These are phyloP conservation scores for Plantago rigida DNA, from an alignment of 305 asterid species.

Conservation along the genomic window DNA sequence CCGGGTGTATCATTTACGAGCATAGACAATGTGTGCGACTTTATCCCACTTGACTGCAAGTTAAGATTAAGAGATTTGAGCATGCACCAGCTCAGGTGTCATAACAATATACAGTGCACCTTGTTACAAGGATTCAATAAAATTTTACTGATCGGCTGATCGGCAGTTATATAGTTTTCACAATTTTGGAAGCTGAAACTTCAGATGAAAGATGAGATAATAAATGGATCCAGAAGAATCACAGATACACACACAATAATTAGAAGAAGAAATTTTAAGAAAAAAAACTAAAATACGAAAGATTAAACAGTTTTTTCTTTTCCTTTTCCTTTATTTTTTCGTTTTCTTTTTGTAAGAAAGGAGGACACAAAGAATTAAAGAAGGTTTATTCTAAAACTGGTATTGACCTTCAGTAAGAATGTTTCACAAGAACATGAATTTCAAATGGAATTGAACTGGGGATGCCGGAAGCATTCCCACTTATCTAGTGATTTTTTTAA, in stretches of 20 bases:
- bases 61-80: no score
- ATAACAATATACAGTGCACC: conserved; percentile 5
- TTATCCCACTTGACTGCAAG: conserved; percentile 64
- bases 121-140: no score
- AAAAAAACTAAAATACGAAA: no score
- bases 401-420: no score
- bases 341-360: not conserved
- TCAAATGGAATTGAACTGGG: conserved; percentile 3
- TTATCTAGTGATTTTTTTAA: conserved; percentile 12
- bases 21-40: conserved; percentile 71
- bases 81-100: conserved; percentile 17
- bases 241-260: no score
- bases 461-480: conserved; percentile 14
- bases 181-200: not conserved
- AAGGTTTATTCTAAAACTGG: no score
- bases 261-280: no score
- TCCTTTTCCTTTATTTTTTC: no score
- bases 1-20: conserved; percentile 68
- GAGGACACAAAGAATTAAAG: no score
- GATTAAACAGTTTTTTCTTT: no score
- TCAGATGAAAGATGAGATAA: not conserved
- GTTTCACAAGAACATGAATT: no score
- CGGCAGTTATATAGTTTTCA: conserved; percentile 6
- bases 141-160: not conserved
- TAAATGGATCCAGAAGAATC: no score